Conservation (phyloP, 2,329 filamentous ascomycete genomes). For the Chaetomium globosum region DNA sequence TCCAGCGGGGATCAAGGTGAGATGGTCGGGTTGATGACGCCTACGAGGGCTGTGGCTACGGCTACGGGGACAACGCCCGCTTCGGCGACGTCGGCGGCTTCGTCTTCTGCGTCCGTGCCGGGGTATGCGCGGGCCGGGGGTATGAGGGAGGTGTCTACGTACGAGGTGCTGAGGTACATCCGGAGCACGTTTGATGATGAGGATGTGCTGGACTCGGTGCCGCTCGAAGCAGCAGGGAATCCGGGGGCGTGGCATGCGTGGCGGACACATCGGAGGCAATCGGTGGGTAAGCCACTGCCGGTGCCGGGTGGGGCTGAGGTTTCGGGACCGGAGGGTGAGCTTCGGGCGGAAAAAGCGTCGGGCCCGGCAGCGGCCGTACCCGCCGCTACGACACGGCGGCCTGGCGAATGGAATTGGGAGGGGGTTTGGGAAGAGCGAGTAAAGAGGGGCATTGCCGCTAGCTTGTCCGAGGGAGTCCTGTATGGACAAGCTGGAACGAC, state of each 20-base stretch:
- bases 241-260: slow-evolving; percentile 93
- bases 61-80: slow-evolving; percentile 23
- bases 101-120: slow-evolving; percentile 36
- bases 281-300: slow-evolving; percentile 32
- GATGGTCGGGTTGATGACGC: slow-evolving; percentile 13
- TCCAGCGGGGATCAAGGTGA: neutral
- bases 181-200: slow-evolving; percentile 80
- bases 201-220: slow-evolving; percentile 73
- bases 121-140: slow-evolving; percentile 47
- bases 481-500: slow-evolving; percentile 66
- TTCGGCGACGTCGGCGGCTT: slow-evolving; percentile 27
- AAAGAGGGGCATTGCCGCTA: slow-evolving; percentile 73
- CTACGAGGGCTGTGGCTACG: slow-evolving; percentile 24
- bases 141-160: slow-evolving; percentile 52
- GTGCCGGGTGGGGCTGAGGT: slow-evolving; percentile 25
- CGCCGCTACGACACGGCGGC: slow-evolving; percentile 49
- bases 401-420: slow-evolving; percentile 96
- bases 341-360: neutral
- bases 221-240: slow-evolving; percentile 82
- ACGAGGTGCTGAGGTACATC: slow-evolving; percentile 77
- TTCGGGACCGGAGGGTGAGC: slow-evolving; percentile 1
- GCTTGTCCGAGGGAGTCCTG: slow-evolving; percentile 75
- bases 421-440: slow-evolving; percentile 94
- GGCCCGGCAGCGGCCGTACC: neutral
- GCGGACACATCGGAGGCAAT: slow-evolving; percentile 67